phyloP scores from a whole-genome alignment of 768 basidiomycete genomes.

The Pleurotus ostreatus region DNA sequence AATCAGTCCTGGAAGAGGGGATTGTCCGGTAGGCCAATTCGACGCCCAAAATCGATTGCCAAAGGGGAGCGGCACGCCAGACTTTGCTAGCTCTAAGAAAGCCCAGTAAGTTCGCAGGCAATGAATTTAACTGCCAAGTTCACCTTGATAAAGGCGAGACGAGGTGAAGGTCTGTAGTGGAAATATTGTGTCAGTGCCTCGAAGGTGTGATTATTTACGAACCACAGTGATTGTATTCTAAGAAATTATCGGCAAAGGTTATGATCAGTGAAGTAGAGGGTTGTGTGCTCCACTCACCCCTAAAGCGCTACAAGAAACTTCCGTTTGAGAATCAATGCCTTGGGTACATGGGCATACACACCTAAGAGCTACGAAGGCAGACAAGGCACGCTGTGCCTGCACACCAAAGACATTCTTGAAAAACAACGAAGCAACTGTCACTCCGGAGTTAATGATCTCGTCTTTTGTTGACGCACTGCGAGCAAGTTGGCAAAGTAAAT shows the following conservation, averaged over 20 bases:
- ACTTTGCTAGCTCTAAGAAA: slow-evolving; percentile 50
- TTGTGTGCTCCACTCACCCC: not conserved
- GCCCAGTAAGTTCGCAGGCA: not conserved
- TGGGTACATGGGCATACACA: slow-evolving; percentile 11
- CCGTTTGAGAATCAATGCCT: not conserved
- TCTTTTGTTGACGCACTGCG: slow-evolving; percentile 38
- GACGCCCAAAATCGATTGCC: slow-evolving; percentile 59
- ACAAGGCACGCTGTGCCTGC: slow-evolving; percentile 46
- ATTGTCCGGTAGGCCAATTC: slow-evolving; percentile 57
- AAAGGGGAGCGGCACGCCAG: slow-evolving; percentile 56
- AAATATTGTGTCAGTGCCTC: not conserved
- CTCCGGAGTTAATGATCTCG: slow-evolving; percentile 43
- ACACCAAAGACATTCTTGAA: slow-evolving; percentile 56
- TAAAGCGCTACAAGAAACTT: not conserved
- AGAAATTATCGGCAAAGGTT: no score
- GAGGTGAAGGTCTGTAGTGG: slow-evolving; percentile 42
- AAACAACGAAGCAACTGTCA: slow-evolving; percentile 56
- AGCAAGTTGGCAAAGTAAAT: no score
- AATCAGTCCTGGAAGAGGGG: slow-evolving; percentile 52
- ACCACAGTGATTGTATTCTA: slow-evolving; percentile 23
- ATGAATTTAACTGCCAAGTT: not conserved
- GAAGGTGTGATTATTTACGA: not conserved
- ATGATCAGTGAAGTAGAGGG: not conserved
- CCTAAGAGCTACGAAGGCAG: slow-evolving; percentile 57
- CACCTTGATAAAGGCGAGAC: slow-evolving; percentile 49